A percentile compares a stretch with the other conserved stretches of the same genome.
phyloP scores from a whole-genome alignment of 2,329 filamentous ascomycete species.

The Fusarium sp. region DNA sequence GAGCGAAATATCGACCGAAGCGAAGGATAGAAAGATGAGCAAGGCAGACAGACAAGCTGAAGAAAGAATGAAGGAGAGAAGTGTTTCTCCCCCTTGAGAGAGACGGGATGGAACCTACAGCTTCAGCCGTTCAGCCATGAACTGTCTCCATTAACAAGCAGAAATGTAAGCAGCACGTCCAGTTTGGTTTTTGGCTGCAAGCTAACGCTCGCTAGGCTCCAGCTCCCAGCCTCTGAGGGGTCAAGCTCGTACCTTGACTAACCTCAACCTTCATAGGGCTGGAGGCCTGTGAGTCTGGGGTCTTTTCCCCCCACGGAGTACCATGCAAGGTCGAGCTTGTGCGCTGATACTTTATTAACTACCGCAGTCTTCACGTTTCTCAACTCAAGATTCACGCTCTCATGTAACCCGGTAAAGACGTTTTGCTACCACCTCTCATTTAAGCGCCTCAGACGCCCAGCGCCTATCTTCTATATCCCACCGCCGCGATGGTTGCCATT shows the following conservation, averaged over 20 bases:
- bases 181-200: background rate
- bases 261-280: conserved; percentile 20
- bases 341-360: conserved; percentile 6
- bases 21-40: conserved; percentile 3
- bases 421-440: background rate
- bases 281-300: conserved; percentile 16
- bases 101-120: conserved; percentile 6
- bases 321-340: conserved; percentile 2
- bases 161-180: background rate
- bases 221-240: conserved; percentile 19
- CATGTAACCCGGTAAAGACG: background rate
- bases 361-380: background rate
- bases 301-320: conserved; percentile 6
- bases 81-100: conserved; percentile 10
- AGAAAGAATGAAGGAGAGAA: conserved; percentile 13
- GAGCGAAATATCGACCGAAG: conserved; percentile 12
- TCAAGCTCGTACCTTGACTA: background rate
- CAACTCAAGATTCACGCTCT: conserved; percentile 1
- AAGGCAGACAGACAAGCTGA: conserved; percentile 1
- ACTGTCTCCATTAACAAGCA: conserved; percentile 1
- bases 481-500: background rate
- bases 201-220: conserved; percentile 14
- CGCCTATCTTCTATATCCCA: background rate
- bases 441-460: conserved; percentile 9
- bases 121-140: conserved; percentile 36